Conservation (phyloP, 1,284 basidiomycete genomes). For the Tilletiaria anomala region DNA sequence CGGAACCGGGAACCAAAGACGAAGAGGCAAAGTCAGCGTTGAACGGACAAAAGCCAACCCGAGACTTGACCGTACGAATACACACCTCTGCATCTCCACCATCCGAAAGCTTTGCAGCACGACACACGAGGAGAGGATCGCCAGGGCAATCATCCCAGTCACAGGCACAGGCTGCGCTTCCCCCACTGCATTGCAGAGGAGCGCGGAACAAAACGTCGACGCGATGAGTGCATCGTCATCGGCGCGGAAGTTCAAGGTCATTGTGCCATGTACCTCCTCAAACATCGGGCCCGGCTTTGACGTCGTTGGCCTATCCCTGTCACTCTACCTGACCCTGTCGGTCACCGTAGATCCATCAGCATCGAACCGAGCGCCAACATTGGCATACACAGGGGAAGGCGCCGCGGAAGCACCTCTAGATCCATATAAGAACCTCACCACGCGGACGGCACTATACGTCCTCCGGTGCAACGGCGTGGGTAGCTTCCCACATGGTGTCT, state of each 20-base stretch:
- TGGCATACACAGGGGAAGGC: conserved; percentile 77
- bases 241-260: conserved; percentile 51
- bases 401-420: conserved; percentile 79
- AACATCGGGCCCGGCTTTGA: conserved; percentile 99
- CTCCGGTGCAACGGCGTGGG: conserved; percentile 66
- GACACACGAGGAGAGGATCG: no score
- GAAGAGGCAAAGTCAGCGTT: no score
- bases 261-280: conserved; percentile 86
- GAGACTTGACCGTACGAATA: no score
- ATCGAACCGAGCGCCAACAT: conserved; percentile 43
- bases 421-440: conserved; percentile 91
- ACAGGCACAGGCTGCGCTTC: no score
- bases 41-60: no score
- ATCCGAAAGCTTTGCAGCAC: no score
- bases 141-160: no score
- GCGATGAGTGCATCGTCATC: no score
- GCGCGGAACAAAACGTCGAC: no score
- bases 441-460: conserved; percentile 94
- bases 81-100: no score
- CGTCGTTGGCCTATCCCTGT: conserved; percentile 90
- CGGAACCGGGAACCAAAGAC: no score
- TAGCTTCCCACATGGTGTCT: conserved; percentile 51
- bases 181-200: no score
- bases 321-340: conserved; percentile 64
- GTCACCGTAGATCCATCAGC: conserved; percentile 43